Conservation (phyloP, 176 grass and related monocot genomes). For the Avena insularis region DNA sequence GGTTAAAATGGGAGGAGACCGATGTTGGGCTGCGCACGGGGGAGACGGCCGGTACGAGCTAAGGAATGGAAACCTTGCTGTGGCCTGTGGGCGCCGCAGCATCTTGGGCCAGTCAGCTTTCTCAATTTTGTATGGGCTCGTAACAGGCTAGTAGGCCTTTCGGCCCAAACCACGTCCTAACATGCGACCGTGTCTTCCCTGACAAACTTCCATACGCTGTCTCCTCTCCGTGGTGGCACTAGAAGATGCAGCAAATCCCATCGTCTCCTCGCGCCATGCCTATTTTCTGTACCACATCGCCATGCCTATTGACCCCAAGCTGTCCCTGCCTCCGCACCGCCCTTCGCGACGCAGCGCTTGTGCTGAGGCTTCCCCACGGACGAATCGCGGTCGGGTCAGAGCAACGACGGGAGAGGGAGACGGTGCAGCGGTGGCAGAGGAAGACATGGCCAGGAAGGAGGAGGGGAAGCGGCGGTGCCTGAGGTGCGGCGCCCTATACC, state of each 20-base stretch:
- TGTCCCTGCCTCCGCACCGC: too few species aligned
- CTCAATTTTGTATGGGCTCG: background rate
- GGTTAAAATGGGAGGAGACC: too few species aligned
- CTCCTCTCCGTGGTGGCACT: too few species aligned
- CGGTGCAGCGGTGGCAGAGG: background rate
- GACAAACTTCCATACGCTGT: too few species aligned
- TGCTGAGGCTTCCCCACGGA: background rate
- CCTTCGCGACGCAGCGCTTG: background rate
- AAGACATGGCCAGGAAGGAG: background rate
- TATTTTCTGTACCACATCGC: background rate
- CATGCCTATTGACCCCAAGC: background rate
- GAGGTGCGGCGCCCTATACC: constrained; percentile 64
- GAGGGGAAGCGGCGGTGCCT: constrained; percentile 60
- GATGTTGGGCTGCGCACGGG: too few species aligned
- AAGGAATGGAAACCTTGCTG: too few species aligned
- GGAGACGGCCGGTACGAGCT: too few species aligned
- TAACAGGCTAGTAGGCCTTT: background rate
- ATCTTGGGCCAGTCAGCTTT: too few species aligned
- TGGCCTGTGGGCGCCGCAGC: too few species aligned
- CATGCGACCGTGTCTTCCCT: too few species aligned
- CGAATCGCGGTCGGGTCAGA: background rate
- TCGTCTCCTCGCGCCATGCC: constrained; percentile 20
- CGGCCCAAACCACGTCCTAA: background rate
- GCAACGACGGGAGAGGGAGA: background rate
- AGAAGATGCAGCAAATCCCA: background rate